A percentile compares a stretch with the other conserved stretches of the same genome.
Conservation (phyloP, 2,329 filamentous ascomycete genomes). For the Penicillium sp. region DNA sequence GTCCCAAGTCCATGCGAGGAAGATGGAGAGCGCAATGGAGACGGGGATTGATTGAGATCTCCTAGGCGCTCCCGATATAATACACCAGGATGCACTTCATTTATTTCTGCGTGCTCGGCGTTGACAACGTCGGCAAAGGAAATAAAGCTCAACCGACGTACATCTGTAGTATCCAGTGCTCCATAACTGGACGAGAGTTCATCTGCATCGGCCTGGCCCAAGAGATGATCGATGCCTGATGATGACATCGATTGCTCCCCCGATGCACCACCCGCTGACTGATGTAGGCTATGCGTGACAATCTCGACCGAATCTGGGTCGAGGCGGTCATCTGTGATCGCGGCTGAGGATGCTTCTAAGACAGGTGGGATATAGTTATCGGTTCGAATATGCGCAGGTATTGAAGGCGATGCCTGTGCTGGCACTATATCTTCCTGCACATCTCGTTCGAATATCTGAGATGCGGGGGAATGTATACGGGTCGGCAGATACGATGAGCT, state of each 20-base stretch:
- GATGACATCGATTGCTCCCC: conserved; percentile 37
- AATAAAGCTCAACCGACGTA: conserved; percentile 86
- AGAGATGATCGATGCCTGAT: conserved; percentile 48
- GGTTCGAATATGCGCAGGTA: conserved; percentile 88
- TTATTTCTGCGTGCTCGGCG: conserved; percentile 54
- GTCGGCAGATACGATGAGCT: conserved; percentile 67
- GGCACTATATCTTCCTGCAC: conserved; percentile 74
- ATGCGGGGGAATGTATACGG: conserved; percentile 72
- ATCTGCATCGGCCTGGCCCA: conserved; percentile 43
- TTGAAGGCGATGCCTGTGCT: conserved; percentile 75
- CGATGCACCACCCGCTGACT: conserved; percentile 59
- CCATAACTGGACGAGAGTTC: conserved; percentile 74
- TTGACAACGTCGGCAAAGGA: conserved; percentile 96
- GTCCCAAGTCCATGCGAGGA: conserved; percentile 67
- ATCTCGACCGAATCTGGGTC: conserved; percentile 91
- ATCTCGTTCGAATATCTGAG: conserved; percentile 86
- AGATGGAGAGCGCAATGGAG: conserved; percentile 74
- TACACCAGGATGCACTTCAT: conserved; percentile 24
- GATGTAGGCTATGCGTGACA: conserved; percentile 79
- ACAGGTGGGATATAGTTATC: conserved; percentile 93
- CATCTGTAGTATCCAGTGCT: conserved; percentile 71
- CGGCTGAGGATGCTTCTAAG: conserved; percentile 83
- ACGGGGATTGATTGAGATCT: conserved; percentile 65
- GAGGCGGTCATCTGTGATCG: conserved; percentile 81
- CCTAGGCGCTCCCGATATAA: conserved; percentile 16